phyloP scores from a whole-genome alignment of 176 grass and related monocot genomes.

The Ananas comosus region DNA sequence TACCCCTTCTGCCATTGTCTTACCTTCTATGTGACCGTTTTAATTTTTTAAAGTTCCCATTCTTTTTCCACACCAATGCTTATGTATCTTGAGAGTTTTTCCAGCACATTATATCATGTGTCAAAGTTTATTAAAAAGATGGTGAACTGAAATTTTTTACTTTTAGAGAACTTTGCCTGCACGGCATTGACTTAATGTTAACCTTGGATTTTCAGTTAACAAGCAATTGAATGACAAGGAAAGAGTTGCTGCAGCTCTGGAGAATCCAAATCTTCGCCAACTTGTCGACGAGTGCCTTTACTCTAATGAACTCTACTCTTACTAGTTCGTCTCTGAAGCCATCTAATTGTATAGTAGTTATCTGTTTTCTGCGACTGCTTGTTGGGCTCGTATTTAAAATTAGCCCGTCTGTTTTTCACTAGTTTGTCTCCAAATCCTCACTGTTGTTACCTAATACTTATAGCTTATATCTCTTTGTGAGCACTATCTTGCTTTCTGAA shows the following conservation, averaged over 20 bases:
- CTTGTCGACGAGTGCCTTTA: slow-evolving; percentile 85
- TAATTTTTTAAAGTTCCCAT: background rate
- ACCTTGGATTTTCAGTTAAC: slow-evolving; percentile 61
- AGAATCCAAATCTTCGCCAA: slow-evolving; percentile 92
- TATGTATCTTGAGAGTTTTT: background rate
- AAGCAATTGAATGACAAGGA: slow-evolving; percentile 98
- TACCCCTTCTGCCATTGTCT: background rate
- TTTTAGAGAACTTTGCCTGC: background rate
- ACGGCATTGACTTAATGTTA: background rate
- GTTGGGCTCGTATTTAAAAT: background rate
- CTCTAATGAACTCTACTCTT: slow-evolving; percentile 55
- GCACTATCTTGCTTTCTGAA: background rate
- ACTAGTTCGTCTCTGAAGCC: slow-evolving; percentile 19
- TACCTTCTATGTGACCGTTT: background rate
- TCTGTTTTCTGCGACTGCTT: background rate
- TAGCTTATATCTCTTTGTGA: background rate
- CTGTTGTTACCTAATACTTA: background rate
- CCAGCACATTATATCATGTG: background rate
- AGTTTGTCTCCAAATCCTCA: background rate
- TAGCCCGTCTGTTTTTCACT: background rate
- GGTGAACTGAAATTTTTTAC: background rate
- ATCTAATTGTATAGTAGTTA: slow-evolving; percentile 37
- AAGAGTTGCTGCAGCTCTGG: slow-evolving; percentile 75
- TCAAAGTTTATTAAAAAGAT: background rate
- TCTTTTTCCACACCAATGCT: background rate